These are phyloP conservation scores for Teunomyces kruisii DNA, from an alignment of 805 yeast genomes.

Conservation along the genomic window DNA sequence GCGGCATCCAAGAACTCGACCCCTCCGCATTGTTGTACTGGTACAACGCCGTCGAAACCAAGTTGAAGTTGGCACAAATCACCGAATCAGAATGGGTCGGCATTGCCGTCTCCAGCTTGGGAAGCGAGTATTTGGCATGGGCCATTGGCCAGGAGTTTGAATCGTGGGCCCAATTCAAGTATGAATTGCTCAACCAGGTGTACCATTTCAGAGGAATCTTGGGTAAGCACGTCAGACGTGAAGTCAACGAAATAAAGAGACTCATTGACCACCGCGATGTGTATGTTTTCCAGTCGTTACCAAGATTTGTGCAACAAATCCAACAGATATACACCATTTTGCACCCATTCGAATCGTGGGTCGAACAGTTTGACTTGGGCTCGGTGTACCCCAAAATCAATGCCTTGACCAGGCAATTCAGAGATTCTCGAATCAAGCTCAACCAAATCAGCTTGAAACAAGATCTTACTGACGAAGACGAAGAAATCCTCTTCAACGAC, in stretches of 20 bases:
- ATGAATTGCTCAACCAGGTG: constrained; percentile 1
- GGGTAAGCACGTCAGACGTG: not conserved
- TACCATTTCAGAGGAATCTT: not conserved
- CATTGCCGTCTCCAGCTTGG: not conserved
- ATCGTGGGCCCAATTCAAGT: constrained; percentile 1
- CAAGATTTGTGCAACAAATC: not conserved
- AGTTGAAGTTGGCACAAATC: not conserved
- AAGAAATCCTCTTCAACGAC: constrained; percentile 1
- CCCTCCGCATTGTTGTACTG: not conserved
- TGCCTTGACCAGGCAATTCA: not conserved
- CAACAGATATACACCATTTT: not conserved
- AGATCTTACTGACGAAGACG: constrained; percentile 2
- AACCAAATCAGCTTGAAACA: not conserved
- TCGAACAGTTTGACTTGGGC: not conserved
- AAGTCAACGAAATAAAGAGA: not conserved
- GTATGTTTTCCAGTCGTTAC: not conserved
- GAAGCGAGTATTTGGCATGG: constrained; percentile 1
- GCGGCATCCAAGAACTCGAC: not conserved
- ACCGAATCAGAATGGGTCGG: not conserved
- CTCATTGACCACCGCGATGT: not conserved
- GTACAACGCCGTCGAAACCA: not conserved
- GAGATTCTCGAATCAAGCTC: not conserved
- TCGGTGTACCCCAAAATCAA: not conserved
- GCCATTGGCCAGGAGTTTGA: not conserved
- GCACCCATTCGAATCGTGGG: not conserved